Evolutionary conservation across 768 basidiomycete species (phyloP).

Genomic region (Amanita exitialis): DNA sequence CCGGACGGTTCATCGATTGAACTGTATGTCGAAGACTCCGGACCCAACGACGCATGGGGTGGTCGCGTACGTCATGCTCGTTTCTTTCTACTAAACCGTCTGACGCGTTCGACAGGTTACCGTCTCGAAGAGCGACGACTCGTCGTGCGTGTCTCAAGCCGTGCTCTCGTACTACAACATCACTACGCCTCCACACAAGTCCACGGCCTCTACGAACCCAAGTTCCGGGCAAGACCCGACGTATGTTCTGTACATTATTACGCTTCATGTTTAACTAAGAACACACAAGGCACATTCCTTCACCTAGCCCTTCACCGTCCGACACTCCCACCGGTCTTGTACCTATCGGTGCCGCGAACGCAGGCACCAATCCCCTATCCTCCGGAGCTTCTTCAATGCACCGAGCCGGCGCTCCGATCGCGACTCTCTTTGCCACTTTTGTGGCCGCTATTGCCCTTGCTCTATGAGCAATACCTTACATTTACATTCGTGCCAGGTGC

Average conservation of each 20-base stretch:
- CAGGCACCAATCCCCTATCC: conserved; percentile 26
- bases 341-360: conserved; percentile 37
- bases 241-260: not conserved
- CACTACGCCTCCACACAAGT: conserved; percentile 9
- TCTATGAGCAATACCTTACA: conserved; percentile 24
- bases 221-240: conserved; percentile 4
- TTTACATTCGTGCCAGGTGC: conserved; percentile 5
- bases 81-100: not conserved
- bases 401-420: conserved; percentile 29
- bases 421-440: conserved; percentile 25
- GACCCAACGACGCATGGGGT: conserved; percentile 60
- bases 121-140: conserved; percentile 25
- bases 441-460: conserved; percentile 26
- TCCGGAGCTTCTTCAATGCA: conserved; percentile 24
- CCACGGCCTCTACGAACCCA: conserved; percentile 3
- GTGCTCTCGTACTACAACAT: not conserved
- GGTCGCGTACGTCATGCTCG: conserved; percentile 31
- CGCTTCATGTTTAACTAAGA: no score
- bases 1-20: conserved; percentile 36
- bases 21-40: conserved; percentile 43
- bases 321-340: conserved; percentile 5
- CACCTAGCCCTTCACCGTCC: not conserved
- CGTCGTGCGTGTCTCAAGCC: conserved; percentile 22
- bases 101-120: conserved; percentile 23
- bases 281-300: no score